Base-by-base conservation (phyloP, 495 filamentous ascomycete genomes). In the Echria macrotheca region DNA sequence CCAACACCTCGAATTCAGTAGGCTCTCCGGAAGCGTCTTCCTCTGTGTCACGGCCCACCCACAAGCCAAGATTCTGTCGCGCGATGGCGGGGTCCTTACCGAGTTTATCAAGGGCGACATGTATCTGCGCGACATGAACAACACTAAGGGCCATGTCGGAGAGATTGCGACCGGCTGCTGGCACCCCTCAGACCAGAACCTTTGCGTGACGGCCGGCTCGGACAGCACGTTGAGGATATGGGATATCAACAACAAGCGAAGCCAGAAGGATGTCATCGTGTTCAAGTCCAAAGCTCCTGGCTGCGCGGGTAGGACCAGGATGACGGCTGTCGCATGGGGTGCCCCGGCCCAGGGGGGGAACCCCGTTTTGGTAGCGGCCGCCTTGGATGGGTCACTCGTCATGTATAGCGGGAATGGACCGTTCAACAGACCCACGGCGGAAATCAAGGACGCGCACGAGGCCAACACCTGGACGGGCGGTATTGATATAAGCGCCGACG, bases 51-150 rank as follows among this genome's bases (percentile, higher is more conserved):
- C 89, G 2, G 91, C 91, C 0, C 83, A 87, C 6, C 79, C 90
- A 1, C 94, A 98, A 62, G 88, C 91, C 2, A 89, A 87, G 64
- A 82, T 98, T 35, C 74, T 96, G 58, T 85, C 78, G 58, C 82
- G 93, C 53, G 91, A 98, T 71, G 93, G 93, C 6, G 89, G 90
- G 31, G 75, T 83, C 8, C 47, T 90, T 10, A 82, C 84, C 2
- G 89, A 96, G 64, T 96, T 95, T 54, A 82, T 85, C 45, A 98
- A 98, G 68, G 93, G 93, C 17, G 93, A 98, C 60, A 96, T 96
- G 91, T 98, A 98, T 61, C 69, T 98, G 47, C 79, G 93, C 31
- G 94, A 98, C 60, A 88, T 96, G 79, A 77, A 96, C 63, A 88
- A 96, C 61, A 98, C 93, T 0, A 97, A 96, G 60, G 93, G 93